Percentiles rank a stretch among this genome's conserved stretches.
These are phyloP conservation scores for Cordyceps javanica DNA, from an alignment of 2,329 filamentous ascomycete species.

Conservation along the genomic window DNA sequence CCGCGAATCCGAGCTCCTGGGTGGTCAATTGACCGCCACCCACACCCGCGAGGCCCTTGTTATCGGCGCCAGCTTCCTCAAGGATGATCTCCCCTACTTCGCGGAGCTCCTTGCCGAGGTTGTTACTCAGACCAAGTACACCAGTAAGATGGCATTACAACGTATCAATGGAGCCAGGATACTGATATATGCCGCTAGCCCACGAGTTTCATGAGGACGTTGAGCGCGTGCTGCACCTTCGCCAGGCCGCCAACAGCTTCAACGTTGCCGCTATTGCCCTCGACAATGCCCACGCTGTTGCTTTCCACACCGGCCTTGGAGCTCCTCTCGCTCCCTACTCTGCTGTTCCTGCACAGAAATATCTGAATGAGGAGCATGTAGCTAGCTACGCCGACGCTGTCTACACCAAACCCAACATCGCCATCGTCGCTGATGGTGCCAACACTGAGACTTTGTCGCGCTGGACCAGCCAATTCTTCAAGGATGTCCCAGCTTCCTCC, in stretches of 20 bases:
- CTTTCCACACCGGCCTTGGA: constrained; percentile 92
- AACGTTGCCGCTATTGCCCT: constrained; percentile 63
- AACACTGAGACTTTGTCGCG: constrained; percentile 69
- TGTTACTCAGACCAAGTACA: constrained; percentile 80
- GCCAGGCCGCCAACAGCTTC: constrained; percentile 66
- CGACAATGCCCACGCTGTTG: constrained; percentile 78
- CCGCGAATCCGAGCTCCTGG: constrained; percentile 91
- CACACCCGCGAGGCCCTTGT: constrained; percentile 93
- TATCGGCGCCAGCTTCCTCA: constrained; percentile 88
- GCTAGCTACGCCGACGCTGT: constrained; percentile 69
- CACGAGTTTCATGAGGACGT: constrained; percentile 91
- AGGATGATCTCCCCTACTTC: constrained; percentile 95
- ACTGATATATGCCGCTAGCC: constrained; percentile 43
- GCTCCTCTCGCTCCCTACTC: constrained; percentile 67
- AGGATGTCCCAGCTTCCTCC: constrained; percentile 53
- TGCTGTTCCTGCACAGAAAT: constrained; percentile 67
- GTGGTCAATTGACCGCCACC: constrained; percentile 79
- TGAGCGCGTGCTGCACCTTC: constrained; percentile 65
- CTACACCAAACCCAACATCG: constrained; percentile 86
- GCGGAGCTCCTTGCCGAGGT: constrained; percentile 92
- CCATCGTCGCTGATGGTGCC: constrained; percentile 84
- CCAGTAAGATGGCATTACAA: constrained; percentile 45
- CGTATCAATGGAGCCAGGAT: not conserved
- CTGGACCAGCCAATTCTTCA: constrained; percentile 93
- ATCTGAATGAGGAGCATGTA: constrained; percentile 70